Base-by-base conservation (phyloP, 805 yeast genomes). In the Saccharomycopsis sp. region DNA sequence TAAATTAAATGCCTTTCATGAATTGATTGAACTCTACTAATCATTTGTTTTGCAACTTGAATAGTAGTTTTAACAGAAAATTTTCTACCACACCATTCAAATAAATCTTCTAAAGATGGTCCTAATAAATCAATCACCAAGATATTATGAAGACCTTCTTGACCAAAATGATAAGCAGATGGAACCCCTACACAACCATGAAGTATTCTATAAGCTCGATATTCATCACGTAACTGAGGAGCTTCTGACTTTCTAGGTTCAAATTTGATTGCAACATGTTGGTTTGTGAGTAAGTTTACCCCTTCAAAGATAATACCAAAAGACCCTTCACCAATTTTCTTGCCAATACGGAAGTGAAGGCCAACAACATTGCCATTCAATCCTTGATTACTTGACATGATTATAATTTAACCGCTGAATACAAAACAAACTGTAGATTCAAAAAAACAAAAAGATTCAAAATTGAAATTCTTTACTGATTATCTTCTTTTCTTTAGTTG, bases 251-350 rank as follows among this genome's bases (percentile, higher is more conserved):
- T 76, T 45, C 88, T 66, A 20, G 86, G 83, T 57, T 81, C 94
- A 55, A 82, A 82, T 58, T 82, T 82, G 54, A 82, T 80, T 3
- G 88, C 92, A 25, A 82, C 89, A 3, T 44, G 42, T 40, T 55
- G 50, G 36, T 77, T 75, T 48, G 80, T 72, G 45, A 82, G 62
- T 46, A 83, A 62, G 54, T 83, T 84, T 42, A 76, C 72, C 31
- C 94, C 94, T 61, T 82, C 87, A 58, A 82, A 83, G 39, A 83
- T 78, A 6, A 82, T 81, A 27, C 94, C 94, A 63, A 83, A 83
- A 0, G 92, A 81, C 2, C 94, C 94, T 56, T 83, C 92, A 28
- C 94, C 94, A 40, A 83, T 83, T 59, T 83, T 83, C 53, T 81
- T 80, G 8, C 89, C 92, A 42, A 81, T 74, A 49, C 79, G 79